A percentile compares a stretch with the other conserved stretches of the same genome.
These are phyloP conservation scores for Cerioporus squamosus DNA, from an alignment of 1,284 basidiomycete genomes.

Conservation along the genomic window DNA sequence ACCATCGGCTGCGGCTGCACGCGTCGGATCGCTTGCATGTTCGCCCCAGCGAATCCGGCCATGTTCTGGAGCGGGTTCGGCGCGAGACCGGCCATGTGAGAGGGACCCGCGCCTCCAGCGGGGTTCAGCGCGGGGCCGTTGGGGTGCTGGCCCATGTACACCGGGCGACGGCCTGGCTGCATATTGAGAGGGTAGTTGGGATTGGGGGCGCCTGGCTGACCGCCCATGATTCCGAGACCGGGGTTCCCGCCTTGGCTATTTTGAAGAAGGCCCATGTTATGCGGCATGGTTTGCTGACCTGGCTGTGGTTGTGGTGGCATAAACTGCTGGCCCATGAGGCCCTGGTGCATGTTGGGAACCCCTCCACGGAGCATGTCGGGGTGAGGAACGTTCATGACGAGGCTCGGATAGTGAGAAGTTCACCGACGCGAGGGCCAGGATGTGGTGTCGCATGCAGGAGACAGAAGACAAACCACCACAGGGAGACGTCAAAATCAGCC, in stretches of 20 bases:
- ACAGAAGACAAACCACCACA: not conserved
- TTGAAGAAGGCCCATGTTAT: constrained; percentile 44
- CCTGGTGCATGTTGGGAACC: constrained; percentile 45
- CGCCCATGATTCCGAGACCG: constrained; percentile 44
- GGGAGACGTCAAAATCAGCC: not conserved
- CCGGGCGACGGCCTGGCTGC: constrained; percentile 29
- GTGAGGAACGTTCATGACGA: constrained; percentile 36
- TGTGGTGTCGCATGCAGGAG: constrained; percentile 29
- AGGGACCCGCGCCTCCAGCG: constrained; percentile 36
- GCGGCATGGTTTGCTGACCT: constrained; percentile 36
- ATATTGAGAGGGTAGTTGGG: constrained; percentile 23
- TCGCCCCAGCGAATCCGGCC: constrained; percentile 40
- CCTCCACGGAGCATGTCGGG: constrained; percentile 51
- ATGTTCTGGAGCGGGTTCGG: constrained; percentile 42
- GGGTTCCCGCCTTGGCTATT: constrained; percentile 41
- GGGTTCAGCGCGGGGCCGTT: constrained; percentile 39
- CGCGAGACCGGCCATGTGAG: constrained; percentile 44
- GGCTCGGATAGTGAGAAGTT: constrained; percentile 11
- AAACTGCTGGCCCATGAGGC: constrained; percentile 45
- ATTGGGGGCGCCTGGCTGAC: constrained; percentile 28
- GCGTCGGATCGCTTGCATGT: constrained; percentile 49
- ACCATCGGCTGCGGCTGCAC: constrained; percentile 54
- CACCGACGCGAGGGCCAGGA: constrained; percentile 16
- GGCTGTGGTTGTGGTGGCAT: constrained; percentile 43
- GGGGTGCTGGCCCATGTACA: constrained; percentile 38